Evolutionary conservation across 257 asterid genomes (phyloP), one percentile per base, ranked within the genome.

Genomic region (Nicotiana noctiflora): DNA sequence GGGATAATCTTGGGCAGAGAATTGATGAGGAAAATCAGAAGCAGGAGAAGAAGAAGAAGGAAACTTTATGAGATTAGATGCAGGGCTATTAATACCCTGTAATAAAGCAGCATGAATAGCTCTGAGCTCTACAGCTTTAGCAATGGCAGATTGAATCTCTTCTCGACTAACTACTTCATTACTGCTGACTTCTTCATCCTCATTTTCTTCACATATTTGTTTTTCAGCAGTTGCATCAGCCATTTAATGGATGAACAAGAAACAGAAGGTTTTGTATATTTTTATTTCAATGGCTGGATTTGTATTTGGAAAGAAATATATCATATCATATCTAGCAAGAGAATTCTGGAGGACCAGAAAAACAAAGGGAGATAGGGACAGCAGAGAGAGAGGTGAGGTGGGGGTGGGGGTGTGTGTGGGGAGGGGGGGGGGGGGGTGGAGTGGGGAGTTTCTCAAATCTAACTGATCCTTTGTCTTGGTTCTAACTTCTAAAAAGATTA

Each of bases 1-100:
- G 18, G 98, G 98, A 84, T 93, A 95, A 81, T 95, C 99, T 52
- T 91, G 98, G 0, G 99, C 92, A 17, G 97, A 92, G 8, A 95
- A 84, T 74, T 90, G 87, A 8, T 89, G 87, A 49, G 83, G 80
- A 82, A 86, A 92, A 79, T 86, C 92, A 21, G 94, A 88, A 81
- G 84, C 88, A 64, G 99, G 98, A 66, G 97, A 95, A 65, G 90
- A 85, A 66, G 93, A 81, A 25, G 91, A 82, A 46, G 34, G 21
- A 55, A 85, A 83, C 65, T 84, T 87, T 49, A 81, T 76, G 51
- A 52, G 82, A 51, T 17, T 12, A 51, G 55, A 5, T 51, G 86
- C 76, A 13, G 96, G 91, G 87, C 93, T 90, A 78, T 66, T 84
- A 56, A 49, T 85, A 21, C 72, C 90, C 86, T 89, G 99, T 91